These are phyloP conservation scores for Carex cristatella DNA, from an alignment of 176 grass and related monocot species.

Conservation along the genomic window DNA sequence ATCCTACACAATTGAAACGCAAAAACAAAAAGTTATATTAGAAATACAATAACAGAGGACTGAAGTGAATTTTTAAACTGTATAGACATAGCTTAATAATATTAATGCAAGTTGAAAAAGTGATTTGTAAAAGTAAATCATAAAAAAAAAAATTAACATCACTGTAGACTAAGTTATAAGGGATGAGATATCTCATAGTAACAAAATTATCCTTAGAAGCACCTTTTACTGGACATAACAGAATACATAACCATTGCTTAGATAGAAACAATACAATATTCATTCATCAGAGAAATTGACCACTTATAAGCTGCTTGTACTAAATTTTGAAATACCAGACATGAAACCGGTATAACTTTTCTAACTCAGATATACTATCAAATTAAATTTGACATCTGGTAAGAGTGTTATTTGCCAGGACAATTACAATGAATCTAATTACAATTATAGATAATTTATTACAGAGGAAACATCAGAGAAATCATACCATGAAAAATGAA, in stretches of 20 bases:
- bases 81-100: background rate
- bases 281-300: background rate
- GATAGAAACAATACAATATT: background rate
- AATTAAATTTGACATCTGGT: too few species aligned
- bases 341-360: background rate
- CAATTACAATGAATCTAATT: too few species aligned
- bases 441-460: too few species aligned
- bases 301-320: background rate
- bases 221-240: background rate
- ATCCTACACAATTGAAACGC: constrained; percentile 34
- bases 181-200: background rate
- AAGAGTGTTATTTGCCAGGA: too few species aligned
- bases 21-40: background rate
- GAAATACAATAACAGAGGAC: background rate
- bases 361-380: too few species aligned
- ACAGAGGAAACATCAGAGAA: background rate
- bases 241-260: background rate
- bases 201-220: background rate
- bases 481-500: constrained; percentile 72
- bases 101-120: background rate
- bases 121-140: background rate
- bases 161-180: background rate
- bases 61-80: background rate
- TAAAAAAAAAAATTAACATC: background rate
- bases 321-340: background rate